Percentiles rank a stretch among this genome's conserved stretches.
Conservation (phyloP, 2,329 filamentous ascomycete genomes). For the Penicillium aurantiogriseum region DNA sequence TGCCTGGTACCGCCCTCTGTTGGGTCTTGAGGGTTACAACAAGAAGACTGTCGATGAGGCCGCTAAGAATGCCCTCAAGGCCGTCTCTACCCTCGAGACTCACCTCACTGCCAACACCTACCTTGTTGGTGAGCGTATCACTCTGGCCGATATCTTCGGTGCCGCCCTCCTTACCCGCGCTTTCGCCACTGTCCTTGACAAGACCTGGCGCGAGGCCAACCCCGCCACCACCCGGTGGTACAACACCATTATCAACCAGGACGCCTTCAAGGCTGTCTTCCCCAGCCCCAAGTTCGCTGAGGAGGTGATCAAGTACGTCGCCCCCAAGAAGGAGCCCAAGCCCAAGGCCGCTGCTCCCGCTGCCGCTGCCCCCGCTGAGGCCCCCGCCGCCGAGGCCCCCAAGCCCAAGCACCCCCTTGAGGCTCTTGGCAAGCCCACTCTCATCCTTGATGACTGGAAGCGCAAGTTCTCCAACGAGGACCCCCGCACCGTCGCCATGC, state of each 20-base stretch:
- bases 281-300: constrained; percentile 76
- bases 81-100: constrained; percentile 72
- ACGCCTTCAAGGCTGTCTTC: constrained; percentile 79
- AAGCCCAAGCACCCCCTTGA: constrained; percentile 98
- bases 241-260: constrained; percentile 88
- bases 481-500: constrained; percentile 74
- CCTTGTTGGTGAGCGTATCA: constrained; percentile 96
- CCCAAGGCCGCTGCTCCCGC: constrained; percentile 60
- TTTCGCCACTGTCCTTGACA: constrained; percentile 93
- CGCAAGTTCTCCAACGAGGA: constrained; percentile 97
- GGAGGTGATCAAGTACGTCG: constrained; percentile 69
- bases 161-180: constrained; percentile 76
- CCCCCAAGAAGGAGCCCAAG: constrained; percentile 68
- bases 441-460: constrained; percentile 96
- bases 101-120: constrained; percentile 92
- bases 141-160: constrained; percentile 89
- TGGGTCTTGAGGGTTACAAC: constrained; percentile 85
- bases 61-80: constrained; percentile 66
- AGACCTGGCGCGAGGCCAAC: constrained; percentile 78
- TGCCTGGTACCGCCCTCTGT: constrained; percentile 81
- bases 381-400: constrained; percentile 62
- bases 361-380: constrained; percentile 50
- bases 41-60: constrained; percentile 92
- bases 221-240: constrained; percentile 92
- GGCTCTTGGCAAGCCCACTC: constrained; percentile 71